These are phyloP conservation scores for Claviceps digitariae DNA, from an alignment of 2,329 filamentous ascomycete genomes.

Conservation along the genomic window DNA sequence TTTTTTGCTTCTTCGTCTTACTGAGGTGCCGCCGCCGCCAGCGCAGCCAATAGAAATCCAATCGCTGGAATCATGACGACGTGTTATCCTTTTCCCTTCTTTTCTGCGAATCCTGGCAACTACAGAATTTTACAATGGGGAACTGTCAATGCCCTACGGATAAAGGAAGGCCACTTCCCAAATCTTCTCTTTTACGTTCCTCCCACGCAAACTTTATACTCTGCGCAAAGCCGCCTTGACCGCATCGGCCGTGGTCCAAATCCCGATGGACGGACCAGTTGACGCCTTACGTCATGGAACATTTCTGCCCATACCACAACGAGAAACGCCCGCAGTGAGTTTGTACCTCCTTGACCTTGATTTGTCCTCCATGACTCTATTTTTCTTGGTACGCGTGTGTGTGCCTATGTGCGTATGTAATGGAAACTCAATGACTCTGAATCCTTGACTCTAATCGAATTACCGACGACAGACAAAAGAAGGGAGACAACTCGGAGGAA, in stretches of 20 bases:
- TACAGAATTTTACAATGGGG: too few relatives aligned
- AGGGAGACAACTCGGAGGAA: too few relatives aligned
- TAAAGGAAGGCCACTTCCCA: neutral
- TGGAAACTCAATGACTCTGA: neutral
- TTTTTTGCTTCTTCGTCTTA: neutral
- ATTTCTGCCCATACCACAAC: neutral
- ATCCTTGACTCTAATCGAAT: too few relatives aligned
- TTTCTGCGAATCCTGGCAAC: too few relatives aligned
- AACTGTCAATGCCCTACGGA: neutral
- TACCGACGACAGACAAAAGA: too few relatives aligned
- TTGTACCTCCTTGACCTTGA: neutral
- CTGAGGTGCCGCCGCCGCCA: constrained; percentile 1
- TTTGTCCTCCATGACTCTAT: too few relatives aligned
- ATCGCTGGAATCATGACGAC: constrained; percentile 15
- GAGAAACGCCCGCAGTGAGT: neutral
- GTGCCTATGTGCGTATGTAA: too few relatives aligned
- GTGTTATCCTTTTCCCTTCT: neutral
- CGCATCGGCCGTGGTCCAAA: too few relatives aligned
- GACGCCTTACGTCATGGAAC: neutral
- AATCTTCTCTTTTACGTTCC: neutral
- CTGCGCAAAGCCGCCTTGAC: too few relatives aligned
- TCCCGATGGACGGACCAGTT: neutral
- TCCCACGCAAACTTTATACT: neutral
- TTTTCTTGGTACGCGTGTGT: too few relatives aligned
- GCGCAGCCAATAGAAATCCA: neutral